phyloP scores from a whole-genome alignment of 2,329 filamentous ascomycete species.

The Colletotrichum paranaense region DNA sequence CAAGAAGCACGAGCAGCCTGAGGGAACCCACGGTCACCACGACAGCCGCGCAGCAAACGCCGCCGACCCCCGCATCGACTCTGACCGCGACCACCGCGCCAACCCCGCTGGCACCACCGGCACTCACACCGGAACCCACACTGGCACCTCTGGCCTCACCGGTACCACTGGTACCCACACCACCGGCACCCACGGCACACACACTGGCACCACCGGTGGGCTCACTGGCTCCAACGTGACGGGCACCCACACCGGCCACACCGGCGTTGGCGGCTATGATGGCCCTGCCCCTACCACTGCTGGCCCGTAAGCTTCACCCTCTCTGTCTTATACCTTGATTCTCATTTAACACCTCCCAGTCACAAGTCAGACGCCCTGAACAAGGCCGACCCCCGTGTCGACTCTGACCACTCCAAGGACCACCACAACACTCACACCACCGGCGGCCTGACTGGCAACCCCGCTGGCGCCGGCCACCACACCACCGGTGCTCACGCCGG shows the following conservation, averaged over 20 bases:
- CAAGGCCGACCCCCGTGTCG: slow-evolving; percentile 67
- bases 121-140: slow-evolving; percentile 36
- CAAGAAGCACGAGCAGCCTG: slow-evolving; percentile 46
- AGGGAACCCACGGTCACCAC: slow-evolving; percentile 45
- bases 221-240: slow-evolving; percentile 26
- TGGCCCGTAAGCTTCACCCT: slow-evolving; percentile 39
- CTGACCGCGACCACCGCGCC: slow-evolving; percentile 55
- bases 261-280: slow-evolving; percentile 18
- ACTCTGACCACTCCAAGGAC: slow-evolving; percentile 53
- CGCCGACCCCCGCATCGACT: slow-evolving; percentile 62
- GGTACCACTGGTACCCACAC: slow-evolving; percentile 20
- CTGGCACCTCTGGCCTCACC: slow-evolving; percentile 43
- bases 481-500: slow-evolving; percentile 12
- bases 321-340: not conserved
- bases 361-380: slow-evolving; percentile 65
- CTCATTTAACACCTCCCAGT: not conserved
- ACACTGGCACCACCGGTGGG: slow-evolving; percentile 35
- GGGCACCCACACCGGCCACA: slow-evolving; percentile 19
- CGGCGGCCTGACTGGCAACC: slow-evolving; percentile 31
- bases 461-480: slow-evolving; percentile 22
- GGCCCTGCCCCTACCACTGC: slow-evolving; percentile 49
- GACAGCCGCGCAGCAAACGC: slow-evolving; percentile 57
- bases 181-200: not conserved
- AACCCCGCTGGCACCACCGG: slow-evolving; percentile 46
- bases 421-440: not conserved